Evolutionary conservation across 768 basidiomycete genomes (phyloP).

Genomic region (Calocera viscosa): DNA sequence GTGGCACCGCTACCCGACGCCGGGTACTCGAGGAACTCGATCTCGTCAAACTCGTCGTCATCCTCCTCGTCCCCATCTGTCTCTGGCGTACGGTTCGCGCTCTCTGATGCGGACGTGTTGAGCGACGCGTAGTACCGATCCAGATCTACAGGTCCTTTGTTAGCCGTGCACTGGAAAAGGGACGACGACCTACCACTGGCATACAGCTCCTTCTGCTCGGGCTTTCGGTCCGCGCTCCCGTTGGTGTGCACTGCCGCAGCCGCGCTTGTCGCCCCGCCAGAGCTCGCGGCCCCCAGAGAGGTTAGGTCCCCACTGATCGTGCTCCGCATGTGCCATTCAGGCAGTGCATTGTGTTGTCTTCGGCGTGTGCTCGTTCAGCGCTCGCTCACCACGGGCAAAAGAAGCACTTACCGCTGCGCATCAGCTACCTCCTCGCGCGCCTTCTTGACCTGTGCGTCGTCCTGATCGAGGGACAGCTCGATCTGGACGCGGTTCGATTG

Average conservation of each 20-base stretch:
- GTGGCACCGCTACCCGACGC: neutral
- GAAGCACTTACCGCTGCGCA: conserved; percentile 44
- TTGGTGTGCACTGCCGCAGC: neutral
- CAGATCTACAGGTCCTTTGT: conserved; percentile 9
- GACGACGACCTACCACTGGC: neutral
- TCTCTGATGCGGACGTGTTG: conserved; percentile 6
- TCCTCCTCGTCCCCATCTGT: neutral
- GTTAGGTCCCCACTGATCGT: conserved; percentile 90
- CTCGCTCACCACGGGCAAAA: neutral
- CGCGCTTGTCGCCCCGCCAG: neutral
- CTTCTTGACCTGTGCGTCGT: conserved; percentile 69
- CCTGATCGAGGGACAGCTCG: conserved; percentile 59
- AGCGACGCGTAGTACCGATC: conserved; percentile 22
- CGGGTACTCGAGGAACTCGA: conserved; percentile 7
- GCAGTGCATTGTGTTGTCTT: conserved; percentile 75
- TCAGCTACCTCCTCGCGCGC: conserved; percentile 74
- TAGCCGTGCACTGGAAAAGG: neutral
- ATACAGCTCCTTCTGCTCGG: neutral
- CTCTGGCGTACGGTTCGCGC: neutral
- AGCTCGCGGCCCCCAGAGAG: conserved; percentile 43
- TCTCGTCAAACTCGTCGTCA: conserved; percentile 10
- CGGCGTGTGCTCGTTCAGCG: neutral
- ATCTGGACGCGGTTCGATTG: conserved; percentile 73
- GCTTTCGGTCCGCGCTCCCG: neutral
- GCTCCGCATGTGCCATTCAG: conserved; percentile 90